These are phyloP conservation scores for Gymnopilus dilepis DNA, from an alignment of 768 basidiomycete species.

Conservation along the genomic window DNA sequence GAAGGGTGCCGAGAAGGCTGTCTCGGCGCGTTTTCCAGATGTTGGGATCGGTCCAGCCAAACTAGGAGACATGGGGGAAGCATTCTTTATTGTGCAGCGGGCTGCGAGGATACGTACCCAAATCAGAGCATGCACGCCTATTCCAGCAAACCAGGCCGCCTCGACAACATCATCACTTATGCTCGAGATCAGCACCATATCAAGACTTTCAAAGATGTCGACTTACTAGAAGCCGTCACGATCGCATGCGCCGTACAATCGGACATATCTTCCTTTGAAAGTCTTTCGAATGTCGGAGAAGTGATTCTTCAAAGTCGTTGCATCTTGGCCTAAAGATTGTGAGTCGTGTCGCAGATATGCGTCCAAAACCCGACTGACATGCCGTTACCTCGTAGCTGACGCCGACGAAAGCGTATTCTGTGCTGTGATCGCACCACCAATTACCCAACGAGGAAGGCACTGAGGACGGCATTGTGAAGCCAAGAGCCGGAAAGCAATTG, in stretches of 20 bases:
- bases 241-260: conserved; percentile 57
- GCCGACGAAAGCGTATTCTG: conserved; percentile 78
- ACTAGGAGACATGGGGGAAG: conserved; percentile 33
- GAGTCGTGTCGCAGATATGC: conserved; percentile 1
- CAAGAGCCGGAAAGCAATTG: conserved; percentile 45
- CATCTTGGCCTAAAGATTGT: conserved; percentile 57
- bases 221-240: conserved; percentile 51
- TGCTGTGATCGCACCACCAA: conserved; percentile 70
- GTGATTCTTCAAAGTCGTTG: conserved; percentile 51
- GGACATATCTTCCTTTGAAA: conserved; percentile 72
- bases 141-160: conserved; percentile 69
- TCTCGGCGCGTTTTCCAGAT: conserved; percentile 62
- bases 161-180: conserved; percentile 60
- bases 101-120: conserved; percentile 52
- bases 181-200: not conserved
- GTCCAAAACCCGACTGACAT: conserved; percentile 44
- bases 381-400: conserved; percentile 77
- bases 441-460: conserved; percentile 49
- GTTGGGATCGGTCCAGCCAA: conserved; percentile 52
- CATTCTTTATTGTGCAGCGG: not conserved
- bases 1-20: conserved; percentile 53
- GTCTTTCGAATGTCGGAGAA: conserved; percentile 63
- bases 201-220: not conserved
- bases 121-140: conserved; percentile 76
- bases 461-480: conserved; percentile 59